Evolutionary conservation across 2,329 filamentous ascomycete genomes (phyloP).

Genomic region (Sarocladium oryzae): DNA sequence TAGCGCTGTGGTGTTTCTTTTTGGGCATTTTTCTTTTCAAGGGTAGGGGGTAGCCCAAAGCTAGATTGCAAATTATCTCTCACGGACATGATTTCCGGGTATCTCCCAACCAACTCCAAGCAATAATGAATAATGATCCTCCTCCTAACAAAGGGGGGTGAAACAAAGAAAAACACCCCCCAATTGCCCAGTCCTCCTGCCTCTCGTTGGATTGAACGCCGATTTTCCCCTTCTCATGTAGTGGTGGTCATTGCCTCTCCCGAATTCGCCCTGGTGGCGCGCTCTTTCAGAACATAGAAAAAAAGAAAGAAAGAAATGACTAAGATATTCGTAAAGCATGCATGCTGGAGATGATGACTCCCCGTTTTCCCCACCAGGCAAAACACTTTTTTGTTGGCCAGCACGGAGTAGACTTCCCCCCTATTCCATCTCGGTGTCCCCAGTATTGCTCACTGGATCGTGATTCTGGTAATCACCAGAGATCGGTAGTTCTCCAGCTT

Average conservation of each 20-base stretch:
- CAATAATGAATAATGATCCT: too few relatives aligned
- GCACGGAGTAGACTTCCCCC: too few relatives aligned
- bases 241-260: not conserved
- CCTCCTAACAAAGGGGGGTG: too few relatives aligned
- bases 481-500: conserved; percentile 53
- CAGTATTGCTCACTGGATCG: conserved; percentile 23
- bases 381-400: too few relatives aligned
- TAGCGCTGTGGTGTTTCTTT: not conserved
- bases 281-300: not conserved
- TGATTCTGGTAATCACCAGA: conserved; percentile 30
- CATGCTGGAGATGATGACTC: too few relatives aligned
- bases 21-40: too few relatives aligned
- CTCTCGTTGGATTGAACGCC: not conserved
- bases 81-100: not conserved
- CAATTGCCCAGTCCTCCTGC: not conserved
- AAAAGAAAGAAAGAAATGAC: not conserved
- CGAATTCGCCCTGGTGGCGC: not conserved
- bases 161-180: too few relatives aligned
- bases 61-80: too few relatives aligned
- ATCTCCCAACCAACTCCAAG: conserved; percentile 6
- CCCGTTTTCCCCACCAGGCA: too few relatives aligned
- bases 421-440: not conserved
- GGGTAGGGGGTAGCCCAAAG: too few relatives aligned
- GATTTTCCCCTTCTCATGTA: not conserved
- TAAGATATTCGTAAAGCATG: too few relatives aligned